Percentiles rank a stretch among this genome's conserved stretches.
These are phyloP conservation scores for Ophiocytium majus DNA, from an alignment of 352 stramenopile genomes.

Conservation along the genomic window DNA sequence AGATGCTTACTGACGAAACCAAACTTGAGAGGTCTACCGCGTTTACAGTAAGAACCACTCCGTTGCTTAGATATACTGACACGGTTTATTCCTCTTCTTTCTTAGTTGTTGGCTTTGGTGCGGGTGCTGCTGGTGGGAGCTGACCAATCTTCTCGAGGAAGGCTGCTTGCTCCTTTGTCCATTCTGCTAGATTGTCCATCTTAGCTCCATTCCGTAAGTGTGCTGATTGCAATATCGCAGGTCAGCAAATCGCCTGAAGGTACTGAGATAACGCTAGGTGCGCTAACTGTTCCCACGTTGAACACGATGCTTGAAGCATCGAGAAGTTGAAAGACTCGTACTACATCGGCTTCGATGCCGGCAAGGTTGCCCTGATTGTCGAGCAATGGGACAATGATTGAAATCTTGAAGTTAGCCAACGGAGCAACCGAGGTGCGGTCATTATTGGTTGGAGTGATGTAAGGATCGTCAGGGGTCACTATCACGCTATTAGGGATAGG, in stretches of 20 bases:
- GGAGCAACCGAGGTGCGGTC: neutral
- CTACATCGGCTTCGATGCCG: slow-evolving; percentile 8
- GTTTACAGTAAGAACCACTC: slow-evolving; percentile 19
- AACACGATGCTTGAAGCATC: neutral
- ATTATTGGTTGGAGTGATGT: neutral
- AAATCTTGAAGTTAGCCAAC: slow-evolving; percentile 12
- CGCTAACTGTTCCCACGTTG: neutral
- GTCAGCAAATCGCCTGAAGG: neutral
- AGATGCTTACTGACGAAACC: slow-evolving; percentile 13
- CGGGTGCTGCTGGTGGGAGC: neutral
- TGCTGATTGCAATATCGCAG: neutral
- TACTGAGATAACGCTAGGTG: neutral
- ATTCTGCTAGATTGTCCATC: neutral
- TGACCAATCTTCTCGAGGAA: slow-evolving; percentile 5
- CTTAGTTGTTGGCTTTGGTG: slow-evolving; percentile 12
- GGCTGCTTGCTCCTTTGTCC: neutral
- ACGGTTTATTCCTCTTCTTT: slow-evolving; percentile 21
- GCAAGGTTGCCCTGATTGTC: neutral
- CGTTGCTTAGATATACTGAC: slow-evolving; percentile 20
- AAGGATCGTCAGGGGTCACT: neutral
- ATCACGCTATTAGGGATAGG: slow-evolving; percentile 11
- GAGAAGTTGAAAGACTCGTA: slow-evolving; percentile 4
- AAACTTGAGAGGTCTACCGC: slow-evolving; percentile 7
- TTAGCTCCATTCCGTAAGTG: neutral
- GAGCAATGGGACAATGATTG: neutral